Evolutionary conservation across 768 basidiomycete genomes (phyloP).

Genomic region (Agaricus blazei): DNA sequence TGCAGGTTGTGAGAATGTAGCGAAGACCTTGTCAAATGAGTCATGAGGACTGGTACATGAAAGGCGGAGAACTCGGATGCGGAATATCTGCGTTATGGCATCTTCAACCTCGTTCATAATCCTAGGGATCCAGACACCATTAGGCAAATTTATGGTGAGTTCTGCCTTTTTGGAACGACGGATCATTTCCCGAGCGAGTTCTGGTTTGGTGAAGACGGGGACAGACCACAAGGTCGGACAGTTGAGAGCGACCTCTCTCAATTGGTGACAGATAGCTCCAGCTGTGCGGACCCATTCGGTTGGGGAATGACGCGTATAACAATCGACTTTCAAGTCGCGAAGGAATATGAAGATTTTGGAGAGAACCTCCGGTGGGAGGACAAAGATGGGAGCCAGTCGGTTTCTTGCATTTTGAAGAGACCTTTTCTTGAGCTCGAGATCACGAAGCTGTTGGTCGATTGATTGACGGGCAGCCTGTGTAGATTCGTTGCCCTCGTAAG

Average conservation of each 20-base stretch:
- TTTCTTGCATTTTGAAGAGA: slow-evolving; percentile 32
- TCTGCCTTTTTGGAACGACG: slow-evolving; percentile 38
- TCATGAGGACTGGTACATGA: slow-evolving; percentile 11
- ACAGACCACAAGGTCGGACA: slow-evolving; percentile 37
- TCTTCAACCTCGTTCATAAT: slow-evolving; percentile 17
- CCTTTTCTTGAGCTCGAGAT: slow-evolving; percentile 27
- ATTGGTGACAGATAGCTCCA: slow-evolving; percentile 35
- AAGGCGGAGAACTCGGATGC: slow-evolving; percentile 29
- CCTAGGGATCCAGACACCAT: slow-evolving; percentile 19
- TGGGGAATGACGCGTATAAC: slow-evolving; percentile 8
- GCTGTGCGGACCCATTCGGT: slow-evolving; percentile 29
- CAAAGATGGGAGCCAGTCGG: slow-evolving; percentile 28
- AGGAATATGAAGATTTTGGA: slow-evolving; percentile 31
- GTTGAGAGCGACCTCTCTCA: slow-evolving; percentile 38
- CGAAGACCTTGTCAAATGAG: not conserved
- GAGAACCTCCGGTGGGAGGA: slow-evolving; percentile 39
- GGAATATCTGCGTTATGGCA: slow-evolving; percentile 19
- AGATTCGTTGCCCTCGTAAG: slow-evolving; percentile 11
- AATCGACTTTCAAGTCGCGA: slow-evolving; percentile 4
- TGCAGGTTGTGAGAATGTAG: not conserved
- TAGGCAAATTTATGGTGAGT: slow-evolving; percentile 21
- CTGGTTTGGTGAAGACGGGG: slow-evolving; percentile 25
- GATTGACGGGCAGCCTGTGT: slow-evolving; percentile 20
- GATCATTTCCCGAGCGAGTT: slow-evolving; percentile 38
- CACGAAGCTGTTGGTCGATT: slow-evolving; percentile 33